A percentile compares a stretch with the other conserved stretches of the same genome.
These are phyloP conservation scores for Hericium rajendrae DNA, from an alignment of 768 basidiomycete genomes.

Conservation along the genomic window DNA sequence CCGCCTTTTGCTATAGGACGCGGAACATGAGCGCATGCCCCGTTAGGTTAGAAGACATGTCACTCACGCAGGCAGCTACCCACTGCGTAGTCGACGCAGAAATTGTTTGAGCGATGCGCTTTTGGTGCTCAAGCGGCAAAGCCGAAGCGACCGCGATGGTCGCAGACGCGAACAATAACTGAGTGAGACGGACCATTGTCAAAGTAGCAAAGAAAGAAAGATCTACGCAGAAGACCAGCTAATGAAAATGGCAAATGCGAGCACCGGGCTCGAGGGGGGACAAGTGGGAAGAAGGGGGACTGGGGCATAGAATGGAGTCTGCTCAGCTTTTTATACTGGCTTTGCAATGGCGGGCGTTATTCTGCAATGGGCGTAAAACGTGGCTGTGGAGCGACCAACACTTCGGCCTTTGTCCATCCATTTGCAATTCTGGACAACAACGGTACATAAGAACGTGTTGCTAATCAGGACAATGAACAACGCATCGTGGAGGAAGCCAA, in stretches of 20 bases:
- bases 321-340: no score
- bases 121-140: constrained; percentile 21
- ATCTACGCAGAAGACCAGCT: neutral
- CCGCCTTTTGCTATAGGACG: constrained; percentile 36
- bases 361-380: no score
- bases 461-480: no score
- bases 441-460: no score
- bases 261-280: constrained; percentile 7
- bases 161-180: constrained; percentile 1
- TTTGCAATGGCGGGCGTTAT: no score
- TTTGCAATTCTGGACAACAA: no score
- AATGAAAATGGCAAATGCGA: neutral
- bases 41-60: neutral
- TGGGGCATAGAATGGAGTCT: neutral
- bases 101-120: constrained; percentile 42
- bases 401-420: no score
- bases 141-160: constrained; percentile 8
- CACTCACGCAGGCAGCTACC: constrained; percentile 44
- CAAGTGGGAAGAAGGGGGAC: neutral
- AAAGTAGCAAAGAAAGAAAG: neutral
- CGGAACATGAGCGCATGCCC: neutral
- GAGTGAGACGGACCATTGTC: constrained; percentile 3
- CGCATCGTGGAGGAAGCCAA: no score
- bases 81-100: constrained; percentile 37
- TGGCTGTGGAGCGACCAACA: no score